Evolutionary conservation across 2,329 filamentous ascomycete genomes (phyloP).

Genomic region (Clarireedia paspali): DNA sequence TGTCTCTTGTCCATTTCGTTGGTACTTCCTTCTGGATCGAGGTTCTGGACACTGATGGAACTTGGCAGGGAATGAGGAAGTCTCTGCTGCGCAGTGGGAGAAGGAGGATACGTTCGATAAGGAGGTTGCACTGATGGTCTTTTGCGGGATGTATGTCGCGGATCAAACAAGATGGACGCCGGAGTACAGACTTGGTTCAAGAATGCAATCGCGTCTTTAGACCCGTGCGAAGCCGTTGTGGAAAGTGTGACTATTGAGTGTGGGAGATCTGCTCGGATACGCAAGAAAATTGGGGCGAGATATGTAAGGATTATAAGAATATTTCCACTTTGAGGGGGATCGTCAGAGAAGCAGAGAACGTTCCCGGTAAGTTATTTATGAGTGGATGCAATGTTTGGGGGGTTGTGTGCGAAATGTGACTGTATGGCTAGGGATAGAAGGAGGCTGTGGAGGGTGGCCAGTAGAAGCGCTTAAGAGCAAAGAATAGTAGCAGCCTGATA

Average conservation of each 20-base stretch:
- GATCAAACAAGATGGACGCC: constrained; percentile 35
- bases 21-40: constrained; percentile 20
- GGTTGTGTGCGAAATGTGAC: too few species aligned
- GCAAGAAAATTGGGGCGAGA: background rate
- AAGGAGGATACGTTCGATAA: constrained; percentile 27
- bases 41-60: constrained; percentile 28
- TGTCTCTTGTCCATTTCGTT: constrained; percentile 78
- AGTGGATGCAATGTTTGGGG: too few species aligned
- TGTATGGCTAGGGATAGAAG: too few species aligned
- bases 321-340: too few species aligned
- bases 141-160: constrained; percentile 29
- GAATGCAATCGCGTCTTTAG: constrained; percentile 24
- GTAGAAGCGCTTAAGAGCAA: too few species aligned
- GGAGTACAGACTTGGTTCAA: constrained; percentile 32
- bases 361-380: too few species aligned
- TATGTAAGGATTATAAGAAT: background rate
- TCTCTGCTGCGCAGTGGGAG: constrained; percentile 17
- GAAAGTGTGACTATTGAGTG: constrained; percentile 7
- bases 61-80: constrained; percentile 25
- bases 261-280: background rate
- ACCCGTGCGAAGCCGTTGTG: constrained; percentile 29
- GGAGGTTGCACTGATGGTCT: constrained; percentile 23
- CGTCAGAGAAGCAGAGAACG: too few species aligned
- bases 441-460: too few species aligned
- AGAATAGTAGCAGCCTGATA: too few species aligned